Conservation (phyloP, 495 filamentous ascomycete genomes). For the Clohesyomyces aquaticus region DNA sequence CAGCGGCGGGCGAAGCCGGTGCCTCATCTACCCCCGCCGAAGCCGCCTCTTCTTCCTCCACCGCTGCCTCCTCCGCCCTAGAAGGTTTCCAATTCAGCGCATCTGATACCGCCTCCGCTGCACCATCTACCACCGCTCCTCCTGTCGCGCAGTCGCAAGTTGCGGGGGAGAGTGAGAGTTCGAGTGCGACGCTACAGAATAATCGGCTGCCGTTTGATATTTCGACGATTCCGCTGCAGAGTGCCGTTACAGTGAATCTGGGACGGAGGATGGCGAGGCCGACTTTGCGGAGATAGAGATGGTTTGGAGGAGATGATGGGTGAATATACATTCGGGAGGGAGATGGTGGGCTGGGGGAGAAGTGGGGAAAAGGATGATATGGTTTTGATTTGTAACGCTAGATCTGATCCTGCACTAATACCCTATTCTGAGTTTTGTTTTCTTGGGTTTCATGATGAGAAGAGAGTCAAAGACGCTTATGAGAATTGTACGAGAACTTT, state of each 20-base stretch:
- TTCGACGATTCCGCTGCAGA: conserved; percentile 35
- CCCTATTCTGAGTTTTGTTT: too few relatives aligned
- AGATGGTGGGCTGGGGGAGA: neutral
- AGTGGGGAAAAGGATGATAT: neutral
- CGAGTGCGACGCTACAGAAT: neutral
- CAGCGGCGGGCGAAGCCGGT: neutral
- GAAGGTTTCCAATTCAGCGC: neutral
- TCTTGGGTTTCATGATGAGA: too few relatives aligned
- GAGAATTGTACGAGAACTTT: too few relatives aligned
- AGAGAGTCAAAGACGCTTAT: too few relatives aligned
- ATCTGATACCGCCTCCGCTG: neutral
- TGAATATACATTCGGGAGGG: neutral
- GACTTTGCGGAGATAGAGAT: conserved; percentile 4
- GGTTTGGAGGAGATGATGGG: neutral
- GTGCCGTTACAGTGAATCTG: conserved; percentile 32
- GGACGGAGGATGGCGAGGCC: conserved; percentile 3
- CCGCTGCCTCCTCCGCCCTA: neutral
- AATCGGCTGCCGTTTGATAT: conserved; percentile 35
- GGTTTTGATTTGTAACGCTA: neutral
- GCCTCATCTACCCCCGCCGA: neutral
- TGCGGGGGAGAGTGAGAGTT: neutral
- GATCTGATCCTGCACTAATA: too few relatives aligned
- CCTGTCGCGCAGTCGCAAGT: conserved; percentile 9
- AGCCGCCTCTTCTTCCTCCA: neutral
- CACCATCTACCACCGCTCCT: conserved; percentile 1